A percentile compares a stretch with the other conserved stretches of the same genome.
phyloP scores from a whole-genome alignment of 129 eudicot species.

The Apium graveolens region DNA sequence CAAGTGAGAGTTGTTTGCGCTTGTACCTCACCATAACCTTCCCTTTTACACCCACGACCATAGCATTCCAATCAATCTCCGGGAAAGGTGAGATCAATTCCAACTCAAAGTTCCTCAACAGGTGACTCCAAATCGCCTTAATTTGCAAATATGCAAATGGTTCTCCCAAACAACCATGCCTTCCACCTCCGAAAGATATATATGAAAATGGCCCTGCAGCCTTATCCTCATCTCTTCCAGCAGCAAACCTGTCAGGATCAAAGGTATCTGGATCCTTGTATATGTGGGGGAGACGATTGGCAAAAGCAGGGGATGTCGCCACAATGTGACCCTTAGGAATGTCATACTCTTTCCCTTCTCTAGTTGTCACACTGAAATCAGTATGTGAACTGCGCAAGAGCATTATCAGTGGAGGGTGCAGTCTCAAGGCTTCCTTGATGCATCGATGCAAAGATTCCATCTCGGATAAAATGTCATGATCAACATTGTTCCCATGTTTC shows the following conservation, averaged over 20 bases:
- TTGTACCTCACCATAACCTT: conserved; percentile 89
- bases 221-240: conserved; percentile 89
- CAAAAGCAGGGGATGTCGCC: conserved; percentile 89
- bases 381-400: conserved; percentile 71
- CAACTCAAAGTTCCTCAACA: conserved; percentile 81
- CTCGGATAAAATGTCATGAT: conserved; percentile 77
- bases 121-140: conserved; percentile 91
- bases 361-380: conserved; percentile 68
- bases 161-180: conserved; percentile 94
- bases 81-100: conserved; percentile 88
- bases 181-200: conserved; percentile 93
- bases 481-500: conserved; percentile 51
- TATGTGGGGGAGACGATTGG: conserved; percentile 76
- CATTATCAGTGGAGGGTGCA: conserved; percentile 95
- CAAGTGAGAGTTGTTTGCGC: conserved; percentile 42
- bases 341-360: conserved; percentile 72
- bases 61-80: conserved; percentile 92
- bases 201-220: conserved; percentile 87
- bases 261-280: conserved; percentile 72
- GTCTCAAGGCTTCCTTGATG: conserved; percentile 88
- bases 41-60: conserved; percentile 98
- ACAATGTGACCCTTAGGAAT: conserved; percentile 94
- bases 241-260: conserved; percentile 79
- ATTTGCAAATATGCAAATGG: conserved; percentile 94
- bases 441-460: conserved; percentile 76